Base-by-base conservation (phyloP, 768 basidiomycete species). In the Kwoniella botswanensis region DNA sequence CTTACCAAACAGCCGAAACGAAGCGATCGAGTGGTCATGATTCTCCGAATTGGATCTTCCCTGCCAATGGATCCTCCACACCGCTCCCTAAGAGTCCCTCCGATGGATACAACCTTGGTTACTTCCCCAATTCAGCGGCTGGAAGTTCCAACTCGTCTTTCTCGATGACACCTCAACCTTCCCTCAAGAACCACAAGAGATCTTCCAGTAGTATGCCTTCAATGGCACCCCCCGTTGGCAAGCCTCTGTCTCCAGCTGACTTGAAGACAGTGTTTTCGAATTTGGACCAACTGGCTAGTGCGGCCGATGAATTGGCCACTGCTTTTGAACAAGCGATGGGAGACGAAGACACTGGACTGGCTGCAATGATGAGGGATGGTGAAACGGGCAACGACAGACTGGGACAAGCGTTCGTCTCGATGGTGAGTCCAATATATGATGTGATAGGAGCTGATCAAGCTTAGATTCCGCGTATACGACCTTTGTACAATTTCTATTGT, bases 251-350 rank as follows among this genome's bases (percentile, higher is more conserved):
- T 7, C 63, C 76, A 1, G 66, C 73, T 5, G 83, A 84, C 46
- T 43, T 80, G n/a, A 74, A 76, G 56, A 72, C 82, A 3, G 76
- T 84, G 24, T 84, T 84, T 52, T 55, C 83, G 42, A 84, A 84
- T 70, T 58, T 84, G 12, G 81, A 84, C 53, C 76, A 82, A 41
- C 52, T 84, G 17, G 80, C 84, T 4, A 65, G 70, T 17, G 76
- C 78, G 15, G 76, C 83, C 0, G 77, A 83, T 15, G 82, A 83
- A 24, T 74, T 84, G 29, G 83, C 84, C 5, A 62, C 56, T 2
- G 72, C 75, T 2, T 80, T 84, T 50, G 82, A 83, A 64, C 63
- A 52, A 18, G 82, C 80, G 3, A 65, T 77, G 58, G 79, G 76
- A 17, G 76, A 78, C 1, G 76, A 81, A 58, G 63, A 74, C 26